Evolutionary conservation across 2,329 filamentous ascomycete genomes (phyloP).

Genomic region (Fusarium drepaniforme): DNA sequence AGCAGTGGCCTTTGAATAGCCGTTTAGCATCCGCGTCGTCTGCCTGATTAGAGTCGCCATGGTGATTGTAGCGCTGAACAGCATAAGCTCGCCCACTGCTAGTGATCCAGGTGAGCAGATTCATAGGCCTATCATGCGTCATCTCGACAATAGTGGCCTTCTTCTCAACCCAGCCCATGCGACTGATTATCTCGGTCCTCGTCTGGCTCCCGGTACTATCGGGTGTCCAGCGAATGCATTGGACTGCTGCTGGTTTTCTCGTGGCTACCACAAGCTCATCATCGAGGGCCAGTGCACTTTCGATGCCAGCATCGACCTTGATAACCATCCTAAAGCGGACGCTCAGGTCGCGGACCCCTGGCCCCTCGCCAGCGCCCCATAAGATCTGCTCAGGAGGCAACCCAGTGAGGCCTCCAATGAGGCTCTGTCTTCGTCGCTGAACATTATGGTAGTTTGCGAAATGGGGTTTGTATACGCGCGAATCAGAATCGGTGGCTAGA

Average conservation of each 20-base stretch:
- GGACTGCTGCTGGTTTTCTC: conserved; percentile 90
- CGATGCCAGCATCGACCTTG: conserved; percentile 95
- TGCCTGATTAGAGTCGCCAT: conserved; percentile 54
- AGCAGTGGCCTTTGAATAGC: conserved; percentile 91
- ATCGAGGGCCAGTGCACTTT: conserved; percentile 87
- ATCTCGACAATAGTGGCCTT: conserved; percentile 84
- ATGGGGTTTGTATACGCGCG: conserved; percentile 86
- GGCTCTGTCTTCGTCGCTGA: conserved; percentile 71
- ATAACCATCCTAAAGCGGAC: conserved; percentile 98
- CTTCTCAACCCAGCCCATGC: conserved; percentile 87
- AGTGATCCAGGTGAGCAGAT: conserved; percentile 92
- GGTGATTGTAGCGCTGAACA: conserved; percentile 76
- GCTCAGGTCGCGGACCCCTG: conserved; percentile 86
- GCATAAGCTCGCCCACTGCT: conserved; percentile 90
- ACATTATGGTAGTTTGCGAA: conserved; percentile 77
- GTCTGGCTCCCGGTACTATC: conserved; percentile 87
- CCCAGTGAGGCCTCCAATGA: conserved; percentile 68
- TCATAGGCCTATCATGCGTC: conserved; percentile 97
- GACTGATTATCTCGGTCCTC: conserved; percentile 88
- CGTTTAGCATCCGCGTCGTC: conserved; percentile 68
- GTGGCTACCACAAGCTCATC: conserved; percentile 95
- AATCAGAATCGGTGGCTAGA: conserved; percentile 84
- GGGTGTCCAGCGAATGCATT: conserved; percentile 95
- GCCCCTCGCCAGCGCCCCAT: conserved; percentile 84
- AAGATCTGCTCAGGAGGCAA: conserved; percentile 71